phyloP scores from a whole-genome alignment of 2,329 filamentous ascomycete genomes.

The Colletotrichum spinosum region DNA sequence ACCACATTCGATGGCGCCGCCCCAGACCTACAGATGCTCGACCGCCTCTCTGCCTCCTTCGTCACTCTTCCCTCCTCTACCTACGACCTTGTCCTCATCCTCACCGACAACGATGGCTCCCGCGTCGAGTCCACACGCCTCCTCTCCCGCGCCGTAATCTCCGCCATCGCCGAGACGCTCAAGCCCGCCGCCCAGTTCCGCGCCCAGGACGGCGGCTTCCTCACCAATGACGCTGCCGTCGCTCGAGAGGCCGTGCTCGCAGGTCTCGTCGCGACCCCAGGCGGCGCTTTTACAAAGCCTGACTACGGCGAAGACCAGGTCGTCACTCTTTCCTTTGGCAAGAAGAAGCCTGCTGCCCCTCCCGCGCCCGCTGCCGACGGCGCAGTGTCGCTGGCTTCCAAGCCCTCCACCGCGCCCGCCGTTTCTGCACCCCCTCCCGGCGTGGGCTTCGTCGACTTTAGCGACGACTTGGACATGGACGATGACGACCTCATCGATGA shows the following conservation, averaged over 20 bases:
- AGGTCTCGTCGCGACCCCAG: constrained; percentile 73
- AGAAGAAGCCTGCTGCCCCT: constrained; percentile 47
- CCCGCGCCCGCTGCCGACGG: constrained; percentile 43
- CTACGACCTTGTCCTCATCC: constrained; percentile 87
- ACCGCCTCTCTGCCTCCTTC: constrained; percentile 86
- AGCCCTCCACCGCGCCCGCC: constrained; percentile 56
- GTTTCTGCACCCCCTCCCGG: constrained; percentile 57
- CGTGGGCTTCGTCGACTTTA: constrained; percentile 76
- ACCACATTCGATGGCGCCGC: constrained; percentile 77
- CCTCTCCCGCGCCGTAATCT: constrained; percentile 77
- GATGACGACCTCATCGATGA: constrained; percentile 94
- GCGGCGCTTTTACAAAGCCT: constrained; percentile 79
- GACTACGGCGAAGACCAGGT: constrained; percentile 68
- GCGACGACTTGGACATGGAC: constrained; percentile 63
- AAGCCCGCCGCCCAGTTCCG: constrained; percentile 73
- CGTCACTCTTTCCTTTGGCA: constrained; percentile 59
- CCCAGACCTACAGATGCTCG: constrained; percentile 97
- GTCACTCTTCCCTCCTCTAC: constrained; percentile 80
- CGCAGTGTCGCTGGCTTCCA: constrained; percentile 47
- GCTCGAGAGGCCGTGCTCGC: constrained; percentile 86
- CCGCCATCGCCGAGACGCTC: constrained; percentile 69
- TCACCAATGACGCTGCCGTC: constrained; percentile 58
- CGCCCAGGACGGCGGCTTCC: constrained; percentile 75
- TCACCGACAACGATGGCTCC: constrained; percentile 80
- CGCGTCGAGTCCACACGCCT: constrained; percentile 72